Evolutionary conservation across 192 early-diverging fungal species (phyloP), one percentile per base, ranked within the genome.

Genomic region (Kappamyces sp.): DNA sequence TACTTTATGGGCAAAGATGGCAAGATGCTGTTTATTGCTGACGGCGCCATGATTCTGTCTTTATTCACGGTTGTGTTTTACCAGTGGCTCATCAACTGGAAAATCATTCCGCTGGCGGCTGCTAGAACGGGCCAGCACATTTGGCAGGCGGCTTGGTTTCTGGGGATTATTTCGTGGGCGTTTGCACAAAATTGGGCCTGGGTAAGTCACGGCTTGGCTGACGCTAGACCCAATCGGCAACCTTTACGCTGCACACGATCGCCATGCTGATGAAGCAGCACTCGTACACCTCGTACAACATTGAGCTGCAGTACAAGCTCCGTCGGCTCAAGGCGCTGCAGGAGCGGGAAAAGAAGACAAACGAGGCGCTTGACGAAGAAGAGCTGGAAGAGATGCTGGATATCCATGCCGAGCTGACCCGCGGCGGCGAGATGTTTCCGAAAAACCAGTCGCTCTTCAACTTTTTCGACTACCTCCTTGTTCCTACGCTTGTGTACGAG

Each of bases 241-340:
- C 86, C 43, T 90, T 95, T 67, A 77, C 81, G 0, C 71, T 95
- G 34, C 95, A 98, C 66, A 78, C 85, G 1, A 88, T 91, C 41
- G 83, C 89, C 11, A 94, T 93, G 84, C 77, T 95, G 67, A 92
- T 98, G 91, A 98, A 98, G 64, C 81, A 91, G 63, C 90, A 93
- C 66, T 94, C 93, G n/a, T 98, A 98, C 62, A 81, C 86, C 30
- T 73, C 83, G 40, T 83, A 81, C 54, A 94, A 92, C 67, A 83
- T 83, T 30, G 84, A 87, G 6, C 67, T 91, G 6, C 39, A 59
- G 35, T 63, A 59, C 38, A 73, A 74, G 47, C 52, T 42, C 22
- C 35, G 30, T 7, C 15, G 34, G 34, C 50, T 54, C 9, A 15
- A 15, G 3, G 5, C 4, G 34, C 32, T 50, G 11, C 38, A 55